Percentiles rank a stretch among this genome's conserved stretches.
Evolutionary conservation across 140 eudicot genomes (phyloP).

Genomic region (Bidens hawaiensis): DNA sequence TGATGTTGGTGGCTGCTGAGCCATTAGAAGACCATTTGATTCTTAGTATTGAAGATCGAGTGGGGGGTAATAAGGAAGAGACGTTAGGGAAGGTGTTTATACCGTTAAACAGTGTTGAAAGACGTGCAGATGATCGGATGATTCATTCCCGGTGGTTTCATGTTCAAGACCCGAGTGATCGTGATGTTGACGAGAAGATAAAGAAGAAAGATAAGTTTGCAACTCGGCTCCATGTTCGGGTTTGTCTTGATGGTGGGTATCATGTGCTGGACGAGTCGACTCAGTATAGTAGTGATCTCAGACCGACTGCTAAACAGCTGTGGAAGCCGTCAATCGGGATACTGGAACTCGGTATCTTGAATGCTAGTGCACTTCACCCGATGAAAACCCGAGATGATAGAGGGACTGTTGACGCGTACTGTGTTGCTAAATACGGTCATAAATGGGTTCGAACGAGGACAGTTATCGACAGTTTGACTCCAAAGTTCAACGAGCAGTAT

Average conservation of each 20-base stretch:
- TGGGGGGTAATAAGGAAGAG: constrained; percentile 65
- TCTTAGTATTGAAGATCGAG: constrained; percentile 63
- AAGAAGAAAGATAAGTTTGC: constrained; percentile 46
- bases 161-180: constrained; percentile 46
- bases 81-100: constrained; percentile 53
- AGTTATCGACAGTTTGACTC: constrained; percentile 57
- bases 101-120: constrained; percentile 50
- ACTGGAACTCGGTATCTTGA: constrained; percentile 71
- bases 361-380: constrained; percentile 69
- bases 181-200: constrained; percentile 45
- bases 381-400: constrained; percentile 67
- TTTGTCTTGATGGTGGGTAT: constrained; percentile 86
- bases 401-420: constrained; percentile 71
- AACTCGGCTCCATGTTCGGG: constrained; percentile 61
- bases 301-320: constrained; percentile 80
- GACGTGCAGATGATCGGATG: constrained; percentile 69
- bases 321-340: constrained; percentile 86
- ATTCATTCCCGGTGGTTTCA: constrained; percentile 58
- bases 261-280: constrained; percentile 93
- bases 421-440: constrained; percentile 86
- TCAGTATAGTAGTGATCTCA: constrained; percentile 83
- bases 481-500: constrained; percentile 83
- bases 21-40: constrained; percentile 82
- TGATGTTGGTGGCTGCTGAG: constrained; percentile 91
- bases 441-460: constrained; percentile 90